Conservation (phyloP, 495 filamentous ascomycete genomes). For the Zalerion maritima region DNA sequence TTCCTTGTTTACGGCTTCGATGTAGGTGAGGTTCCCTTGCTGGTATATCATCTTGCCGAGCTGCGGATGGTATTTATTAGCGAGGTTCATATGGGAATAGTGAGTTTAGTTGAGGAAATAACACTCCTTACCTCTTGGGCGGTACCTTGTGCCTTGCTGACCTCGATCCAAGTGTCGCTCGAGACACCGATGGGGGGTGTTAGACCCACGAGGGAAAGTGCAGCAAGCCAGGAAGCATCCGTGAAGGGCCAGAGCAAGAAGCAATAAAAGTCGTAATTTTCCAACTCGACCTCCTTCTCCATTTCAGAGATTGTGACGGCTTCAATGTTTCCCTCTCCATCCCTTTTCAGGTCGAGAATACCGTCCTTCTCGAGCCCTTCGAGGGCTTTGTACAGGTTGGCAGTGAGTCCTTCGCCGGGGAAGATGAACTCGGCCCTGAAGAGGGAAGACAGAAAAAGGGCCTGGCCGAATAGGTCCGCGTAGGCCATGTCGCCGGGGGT, state of each 20-base stretch:
- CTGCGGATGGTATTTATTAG: conserved; percentile 31
- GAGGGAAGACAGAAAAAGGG: conserved; percentile 76
- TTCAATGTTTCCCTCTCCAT: conserved; percentile 37
- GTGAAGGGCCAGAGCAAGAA: conserved; percentile 98
- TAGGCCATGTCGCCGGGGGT: conserved; percentile 67
- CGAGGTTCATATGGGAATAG: not conserved
- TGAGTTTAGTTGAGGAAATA: conserved; percentile 1
- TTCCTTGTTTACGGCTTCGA: conserved; percentile 96
- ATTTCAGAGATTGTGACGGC: conserved; percentile 58
- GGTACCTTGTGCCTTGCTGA: conserved; percentile 62
- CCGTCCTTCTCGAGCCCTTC: conserved; percentile 61
- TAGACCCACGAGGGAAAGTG: conserved; percentile 71
- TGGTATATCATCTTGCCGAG: conserved; percentile 95
- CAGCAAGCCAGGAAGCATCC: conserved; percentile 81
- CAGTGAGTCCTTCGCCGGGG: conserved; percentile 63
- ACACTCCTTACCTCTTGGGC: conserved; percentile 73
- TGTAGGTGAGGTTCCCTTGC: conserved; percentile 91
- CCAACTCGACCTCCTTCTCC: conserved; percentile 64
- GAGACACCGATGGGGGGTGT: conserved; percentile 50
- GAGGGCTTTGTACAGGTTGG: conserved; percentile 69
- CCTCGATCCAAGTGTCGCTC: conserved; percentile 60
- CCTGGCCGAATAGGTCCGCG: conserved; percentile 53
- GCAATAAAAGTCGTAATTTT: conserved; percentile 97
- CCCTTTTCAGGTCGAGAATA: conserved; percentile 56
- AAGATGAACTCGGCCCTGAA: conserved; percentile 98